These are phyloP conservation scores for Coniochaeta ligniaria DNA, from an alignment of 2,329 filamentous ascomycete genomes.

Conservation along the genomic window DNA sequence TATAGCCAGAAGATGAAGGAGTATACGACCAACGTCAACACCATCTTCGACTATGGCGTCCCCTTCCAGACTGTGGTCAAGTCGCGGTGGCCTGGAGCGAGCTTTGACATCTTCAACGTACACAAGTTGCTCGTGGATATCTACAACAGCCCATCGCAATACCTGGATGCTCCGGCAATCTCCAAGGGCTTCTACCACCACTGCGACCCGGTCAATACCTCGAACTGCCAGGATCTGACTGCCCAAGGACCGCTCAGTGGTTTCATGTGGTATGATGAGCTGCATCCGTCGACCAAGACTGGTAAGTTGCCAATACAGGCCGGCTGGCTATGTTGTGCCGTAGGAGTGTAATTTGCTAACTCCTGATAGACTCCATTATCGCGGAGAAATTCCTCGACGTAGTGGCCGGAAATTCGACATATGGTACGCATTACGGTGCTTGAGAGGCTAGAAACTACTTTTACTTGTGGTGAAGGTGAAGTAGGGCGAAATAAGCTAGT, in stretches of 20 bases:
- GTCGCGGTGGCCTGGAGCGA: constrained; percentile 47
- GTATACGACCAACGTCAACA: constrained; percentile 43
- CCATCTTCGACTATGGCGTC: constrained; percentile 40
- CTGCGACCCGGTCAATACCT: constrained; percentile 30
- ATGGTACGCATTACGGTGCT: constrained; percentile 23
- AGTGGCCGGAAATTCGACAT: constrained; percentile 30
- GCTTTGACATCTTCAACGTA: constrained; percentile 60
- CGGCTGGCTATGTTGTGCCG: background rate
- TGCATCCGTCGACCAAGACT: constrained; percentile 64
- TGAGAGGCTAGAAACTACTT: background rate
- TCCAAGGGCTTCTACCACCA: constrained; percentile 50
- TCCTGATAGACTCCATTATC: constrained; percentile 25
- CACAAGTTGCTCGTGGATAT: constrained; percentile 60
- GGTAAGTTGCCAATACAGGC: constrained; percentile 31
- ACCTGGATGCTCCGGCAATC: constrained; percentile 58
- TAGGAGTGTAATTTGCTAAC: background rate
- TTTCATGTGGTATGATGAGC: constrained; percentile 65
- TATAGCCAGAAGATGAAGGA: constrained; percentile 39
- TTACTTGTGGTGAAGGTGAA: background rate
- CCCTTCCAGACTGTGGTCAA: constrained; percentile 35
- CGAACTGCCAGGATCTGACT: constrained; percentile 28
- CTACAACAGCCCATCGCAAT: constrained; percentile 49
- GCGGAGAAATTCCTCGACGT: constrained; percentile 33
- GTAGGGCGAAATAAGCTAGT: background rate
- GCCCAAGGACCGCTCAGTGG: constrained; percentile 39